Conservation (phyloP, 2,329 filamentous ascomycete genomes). For the Thelonectria discophora region DNA sequence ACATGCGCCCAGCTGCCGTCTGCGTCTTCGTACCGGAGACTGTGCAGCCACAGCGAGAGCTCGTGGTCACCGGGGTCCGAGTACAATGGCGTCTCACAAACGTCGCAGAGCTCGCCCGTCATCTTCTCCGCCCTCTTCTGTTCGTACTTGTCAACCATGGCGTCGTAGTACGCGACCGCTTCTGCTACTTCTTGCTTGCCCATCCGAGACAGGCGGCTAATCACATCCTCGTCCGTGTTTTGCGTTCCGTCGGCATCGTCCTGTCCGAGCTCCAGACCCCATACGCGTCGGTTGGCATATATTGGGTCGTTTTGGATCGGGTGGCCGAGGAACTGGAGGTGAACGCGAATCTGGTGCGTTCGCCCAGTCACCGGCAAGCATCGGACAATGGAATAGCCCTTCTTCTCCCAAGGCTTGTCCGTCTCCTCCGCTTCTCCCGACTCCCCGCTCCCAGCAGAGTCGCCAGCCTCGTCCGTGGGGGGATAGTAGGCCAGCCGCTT, state of each 20-base stretch:
- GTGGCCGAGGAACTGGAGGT: slow-evolving; percentile 92
- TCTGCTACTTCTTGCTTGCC: slow-evolving; percentile 93
- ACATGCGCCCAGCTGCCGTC: slow-evolving; percentile 87
- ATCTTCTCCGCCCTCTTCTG: slow-evolving; percentile 92
- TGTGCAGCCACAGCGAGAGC: slow-evolving; percentile 92
- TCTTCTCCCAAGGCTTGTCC: slow-evolving; percentile 59
- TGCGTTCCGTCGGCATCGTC: slow-evolving; percentile 70
- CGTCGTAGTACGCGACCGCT: slow-evolving; percentile 91
- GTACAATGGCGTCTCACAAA: slow-evolving; percentile 89
- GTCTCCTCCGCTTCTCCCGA: slow-evolving; percentile 38
- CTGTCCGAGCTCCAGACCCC: slow-evolving; percentile 80
- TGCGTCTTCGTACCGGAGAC: slow-evolving; percentile 85
- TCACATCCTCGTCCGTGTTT: slow-evolving; percentile 88
- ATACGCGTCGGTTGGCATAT: slow-evolving; percentile 93
- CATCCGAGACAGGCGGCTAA: slow-evolving; percentile 85
- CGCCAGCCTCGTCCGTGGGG: slow-evolving; percentile 46
- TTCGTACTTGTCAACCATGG: slow-evolving; percentile 90
- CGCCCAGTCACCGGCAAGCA: slow-evolving; percentile 93
- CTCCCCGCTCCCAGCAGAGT: slow-evolving; percentile 3
- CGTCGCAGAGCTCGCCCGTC: slow-evolving; percentile 81
- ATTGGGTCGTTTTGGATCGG: slow-evolving; percentile 98
- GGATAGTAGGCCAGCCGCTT: slow-evolving; percentile 93
- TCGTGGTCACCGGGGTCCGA: slow-evolving; percentile 92
- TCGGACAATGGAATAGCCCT: slow-evolving; percentile 93
- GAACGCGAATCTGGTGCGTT: slow-evolving; percentile 94